Evolutionary conservation across 2,329 filamentous ascomycete species (phyloP).

Genomic region (Orbilia ellipsospora): DNA sequence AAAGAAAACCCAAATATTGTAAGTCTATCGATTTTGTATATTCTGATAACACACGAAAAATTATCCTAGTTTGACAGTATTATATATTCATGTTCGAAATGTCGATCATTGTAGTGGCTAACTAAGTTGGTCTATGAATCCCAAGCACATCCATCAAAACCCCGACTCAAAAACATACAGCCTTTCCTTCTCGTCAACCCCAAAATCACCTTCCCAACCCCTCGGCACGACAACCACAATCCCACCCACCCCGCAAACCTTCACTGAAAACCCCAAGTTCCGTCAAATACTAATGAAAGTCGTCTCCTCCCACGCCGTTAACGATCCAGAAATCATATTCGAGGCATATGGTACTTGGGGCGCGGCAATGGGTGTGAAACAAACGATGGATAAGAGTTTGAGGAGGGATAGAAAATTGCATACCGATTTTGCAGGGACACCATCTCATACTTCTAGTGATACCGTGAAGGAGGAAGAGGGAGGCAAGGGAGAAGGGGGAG

Average conservation of each 20-base stretch:
- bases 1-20: slow-evolving; percentile 48
- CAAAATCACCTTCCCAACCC: slow-evolving; percentile 67
- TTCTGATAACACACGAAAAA: no score
- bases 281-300: slow-evolving; percentile 71
- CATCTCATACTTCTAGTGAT: slow-evolving; percentile 8
- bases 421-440: slow-evolving; percentile 22
- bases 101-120: background rate
- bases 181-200: slow-evolving; percentile 71
- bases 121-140: no score
- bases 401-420: slow-evolving; percentile 38
- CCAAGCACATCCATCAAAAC: slow-evolving; percentile 61
- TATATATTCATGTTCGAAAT: background rate
- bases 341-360: slow-evolving; percentile 70
- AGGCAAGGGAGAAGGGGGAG: background rate
- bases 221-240: slow-evolving; percentile 71
- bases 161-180: slow-evolving; percentile 66
- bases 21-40: slow-evolving; percentile 1
- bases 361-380: slow-evolving; percentile 63
- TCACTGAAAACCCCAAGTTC: slow-evolving; percentile 71
- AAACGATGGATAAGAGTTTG: slow-evolving; percentile 54
- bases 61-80: background rate
- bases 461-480: no score
- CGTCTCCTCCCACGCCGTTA: slow-evolving; percentile 68
- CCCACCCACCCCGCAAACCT: slow-evolving; percentile 72
- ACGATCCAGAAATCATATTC: slow-evolving; percentile 68